These are phyloP conservation scores for Fusarium aywerte DNA, from an alignment of 2,329 filamentous ascomycete genomes.

Conservation along the genomic window DNA sequence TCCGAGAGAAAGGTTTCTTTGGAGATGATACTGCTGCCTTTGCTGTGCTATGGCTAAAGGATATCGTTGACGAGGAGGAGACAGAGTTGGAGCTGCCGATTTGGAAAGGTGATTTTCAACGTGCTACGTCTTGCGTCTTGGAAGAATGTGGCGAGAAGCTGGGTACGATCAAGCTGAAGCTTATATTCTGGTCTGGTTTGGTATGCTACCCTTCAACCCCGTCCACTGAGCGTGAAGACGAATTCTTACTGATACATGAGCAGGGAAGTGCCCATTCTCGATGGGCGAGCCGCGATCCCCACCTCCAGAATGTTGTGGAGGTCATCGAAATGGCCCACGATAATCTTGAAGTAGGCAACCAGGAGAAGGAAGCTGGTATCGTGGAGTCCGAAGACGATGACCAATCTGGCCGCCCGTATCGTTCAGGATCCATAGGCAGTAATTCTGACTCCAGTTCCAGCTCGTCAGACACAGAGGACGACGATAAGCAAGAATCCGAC, in stretches of 20 bases:
- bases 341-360: conserved; percentile 47
- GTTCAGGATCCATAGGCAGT: conserved; percentile 36
- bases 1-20: conserved; percentile 54
- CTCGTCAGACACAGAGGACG: conserved; percentile 47
- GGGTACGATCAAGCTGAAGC: conserved; percentile 56
- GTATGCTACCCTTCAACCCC: conserved; percentile 40
- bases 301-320: conserved; percentile 55
- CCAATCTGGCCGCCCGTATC: background rate
- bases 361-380: conserved; percentile 52
- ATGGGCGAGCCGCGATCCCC: conserved; percentile 51
- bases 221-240: background rate
- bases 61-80: conserved; percentile 75
- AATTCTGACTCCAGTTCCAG: conserved; percentile 46
- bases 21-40: conserved; percentile 70
- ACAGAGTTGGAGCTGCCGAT: conserved; percentile 67
- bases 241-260: conserved; percentile 8
- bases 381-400: conserved; percentile 46
- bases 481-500: conserved; percentile 38
- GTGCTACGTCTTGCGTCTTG: conserved; percentile 59
- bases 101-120: conserved; percentile 68
- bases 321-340: conserved; percentile 59
- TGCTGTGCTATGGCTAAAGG: conserved; percentile 73
- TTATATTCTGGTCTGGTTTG: conserved; percentile 53
- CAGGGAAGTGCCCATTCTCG: conserved; percentile 52
- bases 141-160: conserved; percentile 60